Evolutionary conservation across 768 basidiomycete species (phyloP).

Genomic region (Tulasnella sp.): DNA sequence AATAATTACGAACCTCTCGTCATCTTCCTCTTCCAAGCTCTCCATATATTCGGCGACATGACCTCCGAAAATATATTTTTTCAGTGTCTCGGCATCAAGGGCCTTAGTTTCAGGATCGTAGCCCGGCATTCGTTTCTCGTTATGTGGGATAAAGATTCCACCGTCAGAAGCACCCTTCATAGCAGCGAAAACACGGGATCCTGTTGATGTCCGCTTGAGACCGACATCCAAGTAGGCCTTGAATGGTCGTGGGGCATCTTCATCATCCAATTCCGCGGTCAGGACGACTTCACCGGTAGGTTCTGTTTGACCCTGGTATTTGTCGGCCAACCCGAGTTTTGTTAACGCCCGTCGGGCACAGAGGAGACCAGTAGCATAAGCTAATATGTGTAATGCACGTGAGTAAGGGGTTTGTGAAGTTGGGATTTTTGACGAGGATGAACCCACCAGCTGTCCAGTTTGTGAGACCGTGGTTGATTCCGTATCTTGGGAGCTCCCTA

Average conservation of each 20-base stretch:
- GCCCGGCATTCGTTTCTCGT: constrained; percentile 95
- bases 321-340: constrained; percentile 94
- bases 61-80: constrained; percentile 95
- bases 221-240: constrained; percentile 98
- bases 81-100: constrained; percentile 85
- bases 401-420: not conserved
- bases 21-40: constrained; percentile 97
- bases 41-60: constrained; percentile 99
- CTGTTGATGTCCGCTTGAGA: constrained; percentile 93
- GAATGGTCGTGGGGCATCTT: constrained; percentile 96
- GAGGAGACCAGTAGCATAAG: constrained; percentile 95
- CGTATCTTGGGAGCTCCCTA: constrained; percentile 85
- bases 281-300: constrained; percentile 74
- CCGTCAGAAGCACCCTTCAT: constrained; percentile 98
- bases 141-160: constrained; percentile 96
- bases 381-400: constrained; percentile 27
- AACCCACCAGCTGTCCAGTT: constrained; percentile 90
- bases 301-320: constrained; percentile 89
- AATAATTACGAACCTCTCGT: constrained; percentile 57
- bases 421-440: not conserved
- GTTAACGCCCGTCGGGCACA: constrained; percentile 86
- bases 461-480: constrained; percentile 94
- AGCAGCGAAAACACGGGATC: constrained; percentile 93
- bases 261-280: constrained; percentile 78
- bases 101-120: constrained; percentile 87